Percentiles rank a stretch among this genome's conserved stretches.
Conservation (phyloP, 1,284 basidiomycete genomes). For the Hemileia vastatrix region DNA sequence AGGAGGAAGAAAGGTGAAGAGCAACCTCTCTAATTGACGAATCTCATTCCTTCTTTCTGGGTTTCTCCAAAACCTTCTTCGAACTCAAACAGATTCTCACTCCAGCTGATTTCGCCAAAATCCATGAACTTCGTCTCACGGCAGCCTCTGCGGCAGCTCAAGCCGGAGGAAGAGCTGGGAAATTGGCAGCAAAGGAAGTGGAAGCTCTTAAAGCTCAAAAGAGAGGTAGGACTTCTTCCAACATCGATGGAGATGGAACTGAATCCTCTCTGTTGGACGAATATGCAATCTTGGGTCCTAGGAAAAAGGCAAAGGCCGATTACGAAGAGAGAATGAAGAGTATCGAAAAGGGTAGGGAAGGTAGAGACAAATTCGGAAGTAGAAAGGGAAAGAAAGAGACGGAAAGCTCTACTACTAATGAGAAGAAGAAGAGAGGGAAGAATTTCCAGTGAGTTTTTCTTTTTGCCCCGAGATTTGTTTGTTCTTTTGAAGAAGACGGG, state of each 20-base stretch:
- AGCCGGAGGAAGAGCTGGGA: conserved; percentile 59
- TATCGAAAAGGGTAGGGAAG: conserved; percentile 85
- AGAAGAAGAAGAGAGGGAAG: conserved; percentile 38
- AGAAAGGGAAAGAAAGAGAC: background rate
- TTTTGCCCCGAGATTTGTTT: background rate
- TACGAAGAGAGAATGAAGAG: conserved; percentile 89
- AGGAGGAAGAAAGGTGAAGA: no score
- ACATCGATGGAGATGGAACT: conserved; percentile 46
- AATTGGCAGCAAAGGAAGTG: conserved; percentile 84
- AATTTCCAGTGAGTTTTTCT: conserved; percentile 33
- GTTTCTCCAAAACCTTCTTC: background rate
- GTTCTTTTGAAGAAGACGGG: no score
- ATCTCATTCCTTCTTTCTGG: no score
- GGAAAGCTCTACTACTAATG: conserved; percentile 34
- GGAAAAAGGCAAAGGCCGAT: conserved; percentile 84
- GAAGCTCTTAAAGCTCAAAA: conserved; percentile 60
- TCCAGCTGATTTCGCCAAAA: conserved; percentile 86
- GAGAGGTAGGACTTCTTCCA: no score
- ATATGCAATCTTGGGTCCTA: conserved; percentile 79
- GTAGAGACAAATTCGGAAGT: conserved; percentile 76
- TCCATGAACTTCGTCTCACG: conserved; percentile 78
- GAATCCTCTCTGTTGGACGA: conserved; percentile 72
- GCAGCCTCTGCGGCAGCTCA: conserved; percentile 65
- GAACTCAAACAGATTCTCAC: conserved; percentile 66
- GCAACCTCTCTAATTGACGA: no score